phyloP scores from a whole-genome alignment of 108 stramenopile genomes.

The Pseudonitzschia pungens region DNA sequence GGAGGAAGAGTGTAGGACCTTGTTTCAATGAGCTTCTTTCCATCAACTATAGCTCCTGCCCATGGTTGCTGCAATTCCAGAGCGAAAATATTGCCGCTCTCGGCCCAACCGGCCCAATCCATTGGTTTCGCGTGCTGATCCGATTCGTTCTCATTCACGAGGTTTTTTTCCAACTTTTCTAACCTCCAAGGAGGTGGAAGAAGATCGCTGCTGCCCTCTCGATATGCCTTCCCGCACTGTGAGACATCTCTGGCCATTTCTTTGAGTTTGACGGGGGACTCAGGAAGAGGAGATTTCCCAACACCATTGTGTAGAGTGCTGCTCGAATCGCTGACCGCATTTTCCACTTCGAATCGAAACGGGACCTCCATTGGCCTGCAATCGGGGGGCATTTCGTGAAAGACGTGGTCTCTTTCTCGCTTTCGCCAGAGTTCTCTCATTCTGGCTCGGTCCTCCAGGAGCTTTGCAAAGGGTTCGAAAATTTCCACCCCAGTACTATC shows the following conservation, averaged over 20 bases:
- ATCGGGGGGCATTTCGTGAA: slow-evolving; percentile 31
- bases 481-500: background rate
- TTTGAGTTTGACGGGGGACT: slow-evolving; percentile 24
- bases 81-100: slow-evolving; percentile 35
- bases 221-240: slow-evolving; percentile 34
- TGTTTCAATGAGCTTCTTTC: slow-evolving; percentile 67
- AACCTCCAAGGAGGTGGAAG: slow-evolving; percentile 27
- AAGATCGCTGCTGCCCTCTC: slow-evolving; percentile 20
- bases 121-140: slow-evolving; percentile 17
- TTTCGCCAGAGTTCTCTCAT: slow-evolving; percentile 48
- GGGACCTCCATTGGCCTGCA: slow-evolving; percentile 48
- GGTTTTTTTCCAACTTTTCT: background rate
- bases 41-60: slow-evolving; percentile 51
- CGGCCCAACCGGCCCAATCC: background rate
- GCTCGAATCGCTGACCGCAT: background rate
- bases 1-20: slow-evolving; percentile 64
- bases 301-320: background rate
- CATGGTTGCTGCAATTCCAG: slow-evolving; percentile 80
- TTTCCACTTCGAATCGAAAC: slow-evolving; percentile 24
- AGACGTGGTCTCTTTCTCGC: slow-evolving; percentile 54
- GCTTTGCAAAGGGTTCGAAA: slow-evolving; percentile 46
- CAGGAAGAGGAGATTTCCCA: slow-evolving; percentile 40
- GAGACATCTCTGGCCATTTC: slow-evolving; percentile 27
- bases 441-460: slow-evolving; percentile 45
- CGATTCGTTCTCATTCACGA: background rate